A percentile compares a stretch with the other conserved stretches of the same genome.
These are phyloP conservation scores for Thraustotheca clavata DNA, from an alignment of 352 stramenopile species.

Conservation along the genomic window DNA sequence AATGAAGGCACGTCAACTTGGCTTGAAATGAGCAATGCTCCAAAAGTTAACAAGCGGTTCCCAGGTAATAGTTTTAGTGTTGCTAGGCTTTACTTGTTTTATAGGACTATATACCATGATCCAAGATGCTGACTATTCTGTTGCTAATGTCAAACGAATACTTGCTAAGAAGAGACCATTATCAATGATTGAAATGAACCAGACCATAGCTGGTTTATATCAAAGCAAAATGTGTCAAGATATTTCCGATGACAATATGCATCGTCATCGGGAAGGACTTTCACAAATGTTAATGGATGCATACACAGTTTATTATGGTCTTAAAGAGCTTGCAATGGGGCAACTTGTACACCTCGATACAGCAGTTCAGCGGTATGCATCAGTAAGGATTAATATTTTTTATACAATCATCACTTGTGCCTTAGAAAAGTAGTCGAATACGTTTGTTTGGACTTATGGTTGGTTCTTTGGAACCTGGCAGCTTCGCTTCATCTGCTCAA, in stretches of 20 bases:
- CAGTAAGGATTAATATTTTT: constrained; percentile 23
- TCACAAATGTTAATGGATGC: constrained; percentile 79
- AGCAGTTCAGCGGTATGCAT: constrained; percentile 52
- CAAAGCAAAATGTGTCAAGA: constrained; percentile 78
- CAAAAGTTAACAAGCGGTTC: constrained; percentile 14
- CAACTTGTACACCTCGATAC: constrained; percentile 71
- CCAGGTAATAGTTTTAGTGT: not conserved
- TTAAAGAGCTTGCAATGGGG: constrained; percentile 71
- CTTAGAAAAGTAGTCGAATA: constrained; percentile 53
- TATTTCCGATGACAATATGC: constrained; percentile 52
- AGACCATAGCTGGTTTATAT: constrained; percentile 71
- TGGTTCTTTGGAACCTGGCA: constrained; percentile 63
- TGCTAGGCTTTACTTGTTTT: no score
- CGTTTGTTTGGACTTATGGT: constrained; percentile 60
- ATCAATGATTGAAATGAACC: constrained; percentile 65
- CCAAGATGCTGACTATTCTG: constrained; percentile 20
- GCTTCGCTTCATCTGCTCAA: constrained; percentile 60
- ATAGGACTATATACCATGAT: constrained; percentile 20
- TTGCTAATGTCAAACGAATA: constrained; percentile 32
- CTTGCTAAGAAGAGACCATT: constrained; percentile 62
- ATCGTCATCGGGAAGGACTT: constrained; percentile 46
- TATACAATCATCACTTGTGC: not conserved
- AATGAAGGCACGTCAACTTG: not conserved
- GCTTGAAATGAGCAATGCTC: not conserved
- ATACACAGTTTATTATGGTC: constrained; percentile 71